Evolutionary conservation across 179 eudicot species (phyloP).

Genomic region (Corrigiola litoralis): DNA sequence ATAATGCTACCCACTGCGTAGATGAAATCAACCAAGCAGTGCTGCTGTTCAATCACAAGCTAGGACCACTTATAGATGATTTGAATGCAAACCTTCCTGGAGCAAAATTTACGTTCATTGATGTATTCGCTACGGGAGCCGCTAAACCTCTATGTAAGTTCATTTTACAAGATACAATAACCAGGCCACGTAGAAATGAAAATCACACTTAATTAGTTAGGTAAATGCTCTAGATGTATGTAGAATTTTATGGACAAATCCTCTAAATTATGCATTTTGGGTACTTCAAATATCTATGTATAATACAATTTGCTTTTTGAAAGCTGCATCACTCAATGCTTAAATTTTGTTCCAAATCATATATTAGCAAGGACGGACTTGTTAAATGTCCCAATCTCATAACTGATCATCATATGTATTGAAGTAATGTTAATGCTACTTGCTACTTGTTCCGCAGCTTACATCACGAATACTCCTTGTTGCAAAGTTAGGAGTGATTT

Average conservation of each 20-base stretch:
- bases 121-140: background rate
- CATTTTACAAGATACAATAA: too few species aligned
- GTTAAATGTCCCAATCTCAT: too few species aligned
- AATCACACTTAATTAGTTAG: too few species aligned
- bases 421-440: too few species aligned
- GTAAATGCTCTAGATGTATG: too few species aligned
- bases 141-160: background rate
- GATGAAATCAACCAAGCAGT: constrained; percentile 22
- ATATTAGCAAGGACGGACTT: too few species aligned
- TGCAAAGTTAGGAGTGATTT: constrained; percentile 21
- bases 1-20: constrained; percentile 18
- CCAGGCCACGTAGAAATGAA: too few species aligned
- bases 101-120: constrained; percentile 20
- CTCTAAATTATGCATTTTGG: background rate
- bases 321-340: too few species aligned
- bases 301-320: too few species aligned
- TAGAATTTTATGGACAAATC: background rate
- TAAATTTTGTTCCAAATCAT: too few species aligned
- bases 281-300: too few species aligned
- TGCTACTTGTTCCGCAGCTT: background rate
- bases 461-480: background rate
- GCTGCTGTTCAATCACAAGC: constrained; percentile 22
- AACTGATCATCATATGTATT: too few species aligned
- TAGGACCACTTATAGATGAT: constrained; percentile 22
- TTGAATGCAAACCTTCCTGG: constrained; percentile 19